Percentiles rank a stretch among this genome's conserved stretches.
phyloP scores from a whole-genome alignment of 495 filamentous ascomycete genomes.

The Talaromyces trachyspermus region DNA sequence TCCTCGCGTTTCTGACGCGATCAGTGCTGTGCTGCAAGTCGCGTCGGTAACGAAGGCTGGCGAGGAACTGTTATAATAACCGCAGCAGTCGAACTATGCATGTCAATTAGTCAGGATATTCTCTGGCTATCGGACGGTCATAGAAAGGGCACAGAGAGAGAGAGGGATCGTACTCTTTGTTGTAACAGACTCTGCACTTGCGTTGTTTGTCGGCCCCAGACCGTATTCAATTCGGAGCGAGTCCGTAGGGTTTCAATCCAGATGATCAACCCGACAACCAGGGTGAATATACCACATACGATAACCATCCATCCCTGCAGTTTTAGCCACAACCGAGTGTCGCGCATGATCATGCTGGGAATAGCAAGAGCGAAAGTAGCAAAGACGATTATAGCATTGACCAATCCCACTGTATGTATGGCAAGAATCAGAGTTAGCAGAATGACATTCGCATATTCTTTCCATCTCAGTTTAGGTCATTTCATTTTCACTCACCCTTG shows the following conservation, averaged over 20 bases:
- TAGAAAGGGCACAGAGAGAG: background rate
- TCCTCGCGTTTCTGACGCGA: conserved; percentile 57
- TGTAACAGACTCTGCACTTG: conserved; percentile 56
- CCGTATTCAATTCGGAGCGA: conserved; percentile 42
- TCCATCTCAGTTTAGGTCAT: too few species aligned
- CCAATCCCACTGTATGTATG: conserved; percentile 47
- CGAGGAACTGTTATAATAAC: conserved; percentile 59
- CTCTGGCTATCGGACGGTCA: too few species aligned
- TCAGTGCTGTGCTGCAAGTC: conserved; percentile 52
- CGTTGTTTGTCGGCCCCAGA: conserved; percentile 48
- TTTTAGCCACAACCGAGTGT: conserved; percentile 30
- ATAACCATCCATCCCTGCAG: conserved; percentile 52
- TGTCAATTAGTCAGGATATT: background rate
- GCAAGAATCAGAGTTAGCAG: background rate
- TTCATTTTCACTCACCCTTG: too few species aligned
- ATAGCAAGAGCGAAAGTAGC: conserved; percentile 38
- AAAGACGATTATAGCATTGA: conserved; percentile 58
- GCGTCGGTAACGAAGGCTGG: conserved; percentile 55
- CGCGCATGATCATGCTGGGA: conserved; percentile 25
- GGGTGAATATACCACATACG: conserved; percentile 53
- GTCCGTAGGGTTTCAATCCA: conserved; percentile 66
- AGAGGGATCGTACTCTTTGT: conserved; percentile 43
- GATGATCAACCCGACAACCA: conserved; percentile 56
- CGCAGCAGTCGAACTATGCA: conserved; percentile 63
- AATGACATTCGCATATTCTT: background rate